Conservation (phyloP, 2,329 filamentous ascomycete genomes). For the Monilinia laxa region DNA sequence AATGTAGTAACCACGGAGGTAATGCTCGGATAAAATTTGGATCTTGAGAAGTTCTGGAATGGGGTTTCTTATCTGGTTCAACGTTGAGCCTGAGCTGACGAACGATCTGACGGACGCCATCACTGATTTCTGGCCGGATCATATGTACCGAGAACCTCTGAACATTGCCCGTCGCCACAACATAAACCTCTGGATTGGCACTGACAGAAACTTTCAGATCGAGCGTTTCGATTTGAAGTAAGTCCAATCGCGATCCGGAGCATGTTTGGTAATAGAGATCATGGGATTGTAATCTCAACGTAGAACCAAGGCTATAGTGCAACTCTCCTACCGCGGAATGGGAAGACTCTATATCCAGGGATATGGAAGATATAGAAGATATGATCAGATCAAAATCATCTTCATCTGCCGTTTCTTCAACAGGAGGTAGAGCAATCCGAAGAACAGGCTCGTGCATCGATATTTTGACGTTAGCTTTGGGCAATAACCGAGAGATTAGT, state of each 20-base stretch:
- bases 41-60: slow-evolving; percentile 51
- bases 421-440: slow-evolving; percentile 80
- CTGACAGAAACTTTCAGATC: slow-evolving; percentile 84
- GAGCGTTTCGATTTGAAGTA: slow-evolving; percentile 83
- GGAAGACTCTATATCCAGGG: slow-evolving; percentile 91
- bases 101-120: slow-evolving; percentile 88
- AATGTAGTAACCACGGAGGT: slow-evolving; percentile 80
- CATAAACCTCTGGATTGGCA: slow-evolving; percentile 80
- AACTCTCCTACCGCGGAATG: slow-evolving; percentile 81
- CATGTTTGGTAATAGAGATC: slow-evolving; percentile 93
- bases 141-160: slow-evolving; percentile 88
- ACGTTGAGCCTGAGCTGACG: slow-evolving; percentile 74
- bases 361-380: slow-evolving; percentile 90
- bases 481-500: slow-evolving; percentile 84
- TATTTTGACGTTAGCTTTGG: slow-evolving; percentile 91
- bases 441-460: slow-evolving; percentile 96
- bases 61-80: slow-evolving; percentile 58
- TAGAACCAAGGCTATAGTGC: slow-evolving; percentile 82
- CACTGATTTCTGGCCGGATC: slow-evolving; percentile 87
- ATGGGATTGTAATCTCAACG: slow-evolving; percentile 80
- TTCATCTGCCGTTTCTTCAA: slow-evolving; percentile 61
- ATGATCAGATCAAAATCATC: slow-evolving; percentile 95
- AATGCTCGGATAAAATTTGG: slow-evolving; percentile 73
- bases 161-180: slow-evolving; percentile 74
- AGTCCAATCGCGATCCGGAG: slow-evolving; percentile 76